Evolutionary conservation across 805 yeast species (phyloP), one percentile per base, ranked within the genome.

Genomic region (Suhomyces sp.): DNA sequence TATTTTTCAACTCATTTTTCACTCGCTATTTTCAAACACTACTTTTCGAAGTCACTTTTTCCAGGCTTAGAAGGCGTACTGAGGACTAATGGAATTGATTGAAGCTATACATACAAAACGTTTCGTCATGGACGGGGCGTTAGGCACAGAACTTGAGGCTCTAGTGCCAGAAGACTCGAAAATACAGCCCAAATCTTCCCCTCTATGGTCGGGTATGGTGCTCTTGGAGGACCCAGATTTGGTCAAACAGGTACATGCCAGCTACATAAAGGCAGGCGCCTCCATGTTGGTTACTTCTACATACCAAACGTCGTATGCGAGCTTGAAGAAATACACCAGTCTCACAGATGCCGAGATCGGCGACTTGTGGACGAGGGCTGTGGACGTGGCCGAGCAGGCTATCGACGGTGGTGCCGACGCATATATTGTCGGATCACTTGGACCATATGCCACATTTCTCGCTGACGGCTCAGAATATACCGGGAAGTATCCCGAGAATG

Each of bases 371-470:
- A 48, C 52, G 13, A 51, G 47, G 36, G 57, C 74, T 9, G 58
- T 69, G 8, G 54, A 56, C 24, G 66, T 64, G 17, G 67, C 68
- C n/a, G 40, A 48, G 12, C 47, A 44, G 2, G 71, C 72, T 1
- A 60, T 54, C 12, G n/a, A 50, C 23, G 40, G 38, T 3, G 22
- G 17, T 5, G 22, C 10, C 15, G 36, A 48, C 49, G 56, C 63
- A 7, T 60, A 52, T 46, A 74, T 85, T 5, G 82, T 81, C 1
- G 96, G 88, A 0, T 81, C 88, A 6, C 68, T 88, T 36, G 96
- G 96, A 0, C 90, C 96, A 0, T 89, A 82, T 64, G 96, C 92
- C 1, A 88, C 92, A 0, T 83, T 70, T 57, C 62, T 86, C 36
- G 82, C 86, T 27, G 76, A 82, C 56, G 90, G 91, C 0, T 76